A percentile compares a stretch with the other conserved stretches of the same genome.
phyloP scores from a whole-genome alignment of 495 filamentous ascomycete species.

The Tetracladium setigerum region DNA sequence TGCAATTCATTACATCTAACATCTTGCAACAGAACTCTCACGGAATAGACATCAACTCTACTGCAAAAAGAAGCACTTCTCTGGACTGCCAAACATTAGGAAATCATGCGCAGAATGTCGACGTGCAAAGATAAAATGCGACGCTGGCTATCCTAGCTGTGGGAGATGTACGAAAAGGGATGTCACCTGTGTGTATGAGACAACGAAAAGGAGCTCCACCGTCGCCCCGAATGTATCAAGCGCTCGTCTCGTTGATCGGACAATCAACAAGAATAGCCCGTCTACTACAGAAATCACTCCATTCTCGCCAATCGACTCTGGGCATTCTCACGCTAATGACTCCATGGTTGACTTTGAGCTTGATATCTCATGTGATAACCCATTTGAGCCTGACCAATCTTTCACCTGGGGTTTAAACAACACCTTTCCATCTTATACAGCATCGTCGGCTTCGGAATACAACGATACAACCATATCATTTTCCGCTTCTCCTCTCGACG shows the following conservation, averaged over 20 bases:
- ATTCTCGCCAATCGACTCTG: too few relatives aligned
- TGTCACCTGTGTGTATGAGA: constrained; percentile 1
- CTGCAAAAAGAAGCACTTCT: too few relatives aligned
- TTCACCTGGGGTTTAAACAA: too few relatives aligned
- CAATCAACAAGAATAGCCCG: neutral
- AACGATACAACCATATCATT: too few relatives aligned
- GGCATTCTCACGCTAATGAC: neutral
- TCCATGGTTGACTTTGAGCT: neutral
- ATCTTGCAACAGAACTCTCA: too few relatives aligned
- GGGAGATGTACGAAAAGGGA: neutral
- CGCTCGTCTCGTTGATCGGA: constrained; percentile 1
- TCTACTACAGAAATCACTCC: neutral
- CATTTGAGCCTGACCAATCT: too few relatives aligned
- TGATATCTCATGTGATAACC: neutral
- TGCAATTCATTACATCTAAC: too few relatives aligned
- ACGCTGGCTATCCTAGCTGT: constrained; percentile 2
- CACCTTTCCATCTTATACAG: too few relatives aligned
- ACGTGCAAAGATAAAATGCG: constrained; percentile 4
- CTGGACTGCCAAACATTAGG: neutral
- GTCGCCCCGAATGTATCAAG: too few relatives aligned
- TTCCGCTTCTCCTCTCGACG: too few relatives aligned
- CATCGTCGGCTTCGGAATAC: too few relatives aligned
- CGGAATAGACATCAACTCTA: too few relatives aligned
- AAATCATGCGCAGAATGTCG: constrained; percentile 8
- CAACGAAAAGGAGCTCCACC: neutral